phyloP scores from a whole-genome alignment of 2,329 filamentous ascomycete genomes.

The Cladosporium halotolerans region DNA sequence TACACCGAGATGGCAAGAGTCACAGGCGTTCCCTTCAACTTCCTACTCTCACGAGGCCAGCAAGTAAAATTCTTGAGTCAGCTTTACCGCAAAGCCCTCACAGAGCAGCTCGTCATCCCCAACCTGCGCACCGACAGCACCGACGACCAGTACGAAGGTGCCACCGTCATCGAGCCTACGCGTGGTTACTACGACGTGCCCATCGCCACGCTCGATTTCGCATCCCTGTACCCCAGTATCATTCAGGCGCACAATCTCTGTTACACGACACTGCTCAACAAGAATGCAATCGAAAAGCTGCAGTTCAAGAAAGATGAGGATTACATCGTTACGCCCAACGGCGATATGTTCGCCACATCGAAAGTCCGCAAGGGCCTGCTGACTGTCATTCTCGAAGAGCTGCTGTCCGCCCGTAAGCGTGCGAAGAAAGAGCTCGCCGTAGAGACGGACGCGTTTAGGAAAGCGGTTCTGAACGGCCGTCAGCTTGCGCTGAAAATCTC shows the following conservation, averaged over 20 bases:
- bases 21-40: constrained; percentile 96
- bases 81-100: constrained; percentile 86
- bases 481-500: constrained; percentile 94
- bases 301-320: constrained; percentile 80
- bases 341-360: constrained; percentile 82
- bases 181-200: constrained; percentile 92
- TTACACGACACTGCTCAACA: constrained; percentile 88
- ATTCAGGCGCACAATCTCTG: constrained; percentile 98
- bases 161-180: constrained; percentile 93
- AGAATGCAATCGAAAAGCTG: constrained; percentile 68
- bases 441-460: constrained; percentile 94
- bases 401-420: constrained; percentile 84
- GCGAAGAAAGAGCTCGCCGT: constrained; percentile 84
- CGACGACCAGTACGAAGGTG: constrained; percentile 93
- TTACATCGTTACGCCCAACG: constrained; percentile 93
- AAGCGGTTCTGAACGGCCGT: constrained; percentile 94
- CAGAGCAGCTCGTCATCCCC: constrained; percentile 90
- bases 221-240: constrained; percentile 95
- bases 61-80: constrained; percentile 98
- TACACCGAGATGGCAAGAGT: constrained; percentile 99
- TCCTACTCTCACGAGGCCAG: constrained; percentile 81
- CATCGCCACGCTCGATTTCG: constrained; percentile 95
- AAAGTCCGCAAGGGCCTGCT: constrained; percentile 88
- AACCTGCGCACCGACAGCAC: constrained; percentile 64
- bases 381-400: constrained; percentile 90